phyloP scores from a whole-genome alignment of 2,329 filamentous ascomycete species.

The Cyanodermella asteris region DNA sequence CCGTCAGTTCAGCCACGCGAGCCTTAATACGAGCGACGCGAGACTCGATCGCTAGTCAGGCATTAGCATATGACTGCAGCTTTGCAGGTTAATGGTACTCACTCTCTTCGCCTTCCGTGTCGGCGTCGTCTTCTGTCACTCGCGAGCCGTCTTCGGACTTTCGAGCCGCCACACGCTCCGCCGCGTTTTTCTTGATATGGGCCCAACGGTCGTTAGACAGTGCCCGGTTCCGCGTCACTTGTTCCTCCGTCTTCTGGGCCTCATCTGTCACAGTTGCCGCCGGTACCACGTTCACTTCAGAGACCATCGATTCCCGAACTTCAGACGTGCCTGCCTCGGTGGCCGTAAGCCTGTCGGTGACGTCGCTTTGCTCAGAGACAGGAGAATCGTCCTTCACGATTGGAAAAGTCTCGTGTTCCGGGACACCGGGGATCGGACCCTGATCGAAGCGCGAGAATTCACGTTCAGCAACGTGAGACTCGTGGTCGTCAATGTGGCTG shows the following conservation, averaged over 20 bases:
- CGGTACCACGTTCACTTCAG: too few species aligned
- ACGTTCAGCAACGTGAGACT: constrained; percentile 20
- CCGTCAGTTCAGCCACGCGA: constrained; percentile 80
- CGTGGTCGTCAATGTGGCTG: constrained; percentile 32
- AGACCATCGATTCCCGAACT: too few species aligned
- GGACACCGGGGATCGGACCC: too few species aligned
- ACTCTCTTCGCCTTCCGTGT: constrained; percentile 92
- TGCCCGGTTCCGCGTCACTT: too few species aligned
- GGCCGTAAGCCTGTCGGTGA: too few species aligned
- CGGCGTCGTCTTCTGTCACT: constrained; percentile 41
- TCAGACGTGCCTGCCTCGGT: too few species aligned
- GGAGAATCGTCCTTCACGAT: too few species aligned
- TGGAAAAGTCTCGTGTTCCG: too few species aligned
- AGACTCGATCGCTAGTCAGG: constrained; percentile 62
- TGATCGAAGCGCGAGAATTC: constrained; percentile 57
- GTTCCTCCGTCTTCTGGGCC: too few species aligned
- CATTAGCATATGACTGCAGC: constrained; percentile 10
- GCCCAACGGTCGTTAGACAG: constrained; percentile 98
- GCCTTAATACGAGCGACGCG: constrained; percentile 96
- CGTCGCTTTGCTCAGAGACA: too few species aligned
- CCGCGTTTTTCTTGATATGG: constrained; percentile 85
- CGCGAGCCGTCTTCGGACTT: constrained; percentile 42
- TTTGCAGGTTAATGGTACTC: constrained; percentile 26
- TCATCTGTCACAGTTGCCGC: too few species aligned
- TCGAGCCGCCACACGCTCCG: constrained; percentile 48